Conservation (phyloP, 371 early-diverging fungal species). For the Funneliformis caledonium region DNA sequence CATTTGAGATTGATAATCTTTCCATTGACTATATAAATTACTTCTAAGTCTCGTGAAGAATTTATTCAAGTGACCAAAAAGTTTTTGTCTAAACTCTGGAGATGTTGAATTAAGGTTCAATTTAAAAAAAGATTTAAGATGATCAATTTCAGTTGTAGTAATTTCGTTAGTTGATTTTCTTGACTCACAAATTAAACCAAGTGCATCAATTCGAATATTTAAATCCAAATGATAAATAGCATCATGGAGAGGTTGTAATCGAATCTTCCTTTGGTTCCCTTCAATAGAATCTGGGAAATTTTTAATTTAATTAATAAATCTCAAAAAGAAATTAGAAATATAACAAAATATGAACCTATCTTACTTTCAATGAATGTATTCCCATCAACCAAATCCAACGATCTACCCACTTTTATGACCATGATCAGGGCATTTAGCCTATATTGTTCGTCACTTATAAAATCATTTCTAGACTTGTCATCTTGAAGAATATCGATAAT, state of each 20-base stretch:
- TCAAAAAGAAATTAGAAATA: not conserved
- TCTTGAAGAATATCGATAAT: conserved; percentile 44
- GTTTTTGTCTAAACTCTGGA: conserved; percentile 81
- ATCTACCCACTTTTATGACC: conserved; percentile 56
- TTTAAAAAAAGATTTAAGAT: conserved; percentile 64
- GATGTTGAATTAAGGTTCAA: conserved; percentile 73
- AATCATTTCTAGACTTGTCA: conserved; percentile 24
- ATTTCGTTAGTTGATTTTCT: conserved; percentile 68
- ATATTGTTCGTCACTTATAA: conserved; percentile 42
- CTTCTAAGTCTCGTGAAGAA: conserved; percentile 59
- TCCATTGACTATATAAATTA: conserved; percentile 49
- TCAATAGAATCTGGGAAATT: not conserved
- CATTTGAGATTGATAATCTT: conserved; percentile 1
- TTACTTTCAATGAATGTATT: conserved; percentile 9
- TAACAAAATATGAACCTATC: not conserved
- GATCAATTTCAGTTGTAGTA: conserved; percentile 57
- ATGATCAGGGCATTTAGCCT: conserved; percentile 46
- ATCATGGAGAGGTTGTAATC: conserved; percentile 47
- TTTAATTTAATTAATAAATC: not conserved
- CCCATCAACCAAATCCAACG: conserved; percentile 52
- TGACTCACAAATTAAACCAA: conserved; percentile 82
- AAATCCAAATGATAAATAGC: conserved; percentile 76
- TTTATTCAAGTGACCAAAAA: conserved; percentile 63
- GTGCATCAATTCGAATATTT: conserved; percentile 79
- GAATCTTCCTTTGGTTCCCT: conserved; percentile 38